Conservation (phyloP, 768 basidiomycete genomes). For the Leccinum subgranulosum region DNA sequence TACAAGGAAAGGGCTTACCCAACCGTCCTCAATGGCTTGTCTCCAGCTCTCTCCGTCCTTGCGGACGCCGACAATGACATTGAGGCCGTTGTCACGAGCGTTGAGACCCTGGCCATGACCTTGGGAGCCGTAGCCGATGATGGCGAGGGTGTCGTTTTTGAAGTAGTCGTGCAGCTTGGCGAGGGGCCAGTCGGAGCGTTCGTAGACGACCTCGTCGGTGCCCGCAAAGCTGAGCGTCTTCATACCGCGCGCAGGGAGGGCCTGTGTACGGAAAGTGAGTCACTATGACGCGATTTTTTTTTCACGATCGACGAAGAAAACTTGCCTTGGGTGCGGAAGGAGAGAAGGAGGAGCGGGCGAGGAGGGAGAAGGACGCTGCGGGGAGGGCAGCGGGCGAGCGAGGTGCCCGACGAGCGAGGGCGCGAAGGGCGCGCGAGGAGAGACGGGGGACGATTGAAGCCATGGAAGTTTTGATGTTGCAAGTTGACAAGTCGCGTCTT, state of each 20-base stretch:
- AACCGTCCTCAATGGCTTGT: slow-evolving; percentile 93
- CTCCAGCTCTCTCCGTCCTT: slow-evolving; percentile 96
- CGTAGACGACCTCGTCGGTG: slow-evolving; percentile 89
- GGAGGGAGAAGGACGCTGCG: slow-evolving; percentile 66
- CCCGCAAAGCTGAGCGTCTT: slow-evolving; percentile 98
- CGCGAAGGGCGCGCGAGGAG: slow-evolving; percentile 62
- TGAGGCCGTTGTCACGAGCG: slow-evolving; percentile 97
- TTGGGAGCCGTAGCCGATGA: slow-evolving; percentile 99
- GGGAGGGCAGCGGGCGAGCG: slow-evolving; percentile 43
- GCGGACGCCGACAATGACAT: slow-evolving; percentile 98
- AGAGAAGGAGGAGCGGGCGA: slow-evolving; percentile 43
- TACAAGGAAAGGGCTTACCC: slow-evolving; percentile 51
- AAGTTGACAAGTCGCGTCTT: neutral
- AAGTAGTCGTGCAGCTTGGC: slow-evolving; percentile 99
- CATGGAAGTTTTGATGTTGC: slow-evolving; percentile 44
- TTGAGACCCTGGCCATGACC: slow-evolving; percentile 99
- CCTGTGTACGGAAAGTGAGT: slow-evolving; percentile 29
- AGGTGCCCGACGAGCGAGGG: slow-evolving; percentile 63
- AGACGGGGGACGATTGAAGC: slow-evolving; percentile 54
- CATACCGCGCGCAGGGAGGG: slow-evolving; percentile 63
- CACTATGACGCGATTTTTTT: slow-evolving; percentile 12
- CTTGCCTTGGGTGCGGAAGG: slow-evolving; percentile 25
- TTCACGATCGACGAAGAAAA: slow-evolving; percentile 31
- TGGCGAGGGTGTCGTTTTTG: slow-evolving; percentile 98
- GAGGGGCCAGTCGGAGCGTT: slow-evolving; percentile 96